Percentiles rank a stretch among this genome's conserved stretches.
Evolutionary conservation across 371 early-diverging fungal species (phyloP).

Genomic region (Entomophthora muscae): DNA sequence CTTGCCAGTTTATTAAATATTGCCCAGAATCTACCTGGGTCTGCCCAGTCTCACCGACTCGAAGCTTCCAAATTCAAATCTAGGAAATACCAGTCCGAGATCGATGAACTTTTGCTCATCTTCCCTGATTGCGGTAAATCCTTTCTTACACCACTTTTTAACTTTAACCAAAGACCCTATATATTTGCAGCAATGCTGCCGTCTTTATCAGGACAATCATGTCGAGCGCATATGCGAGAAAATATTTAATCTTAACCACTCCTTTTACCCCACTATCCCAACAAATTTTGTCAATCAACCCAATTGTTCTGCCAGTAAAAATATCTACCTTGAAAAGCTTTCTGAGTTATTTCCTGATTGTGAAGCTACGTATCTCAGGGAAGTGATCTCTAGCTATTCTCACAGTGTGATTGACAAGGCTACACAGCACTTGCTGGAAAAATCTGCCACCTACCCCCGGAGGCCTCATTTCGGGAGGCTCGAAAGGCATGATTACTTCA

Average conservation of each 20-base stretch:
- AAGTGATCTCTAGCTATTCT: slow-evolving; percentile 12
- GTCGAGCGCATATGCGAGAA: slow-evolving; percentile 26
- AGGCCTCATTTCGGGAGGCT: slow-evolving; percentile 19
- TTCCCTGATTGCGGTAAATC: slow-evolving; percentile 2
- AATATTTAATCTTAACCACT: slow-evolving; percentile 15
- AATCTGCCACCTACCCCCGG: slow-evolving; percentile 14
- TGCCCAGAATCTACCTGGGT: no score
- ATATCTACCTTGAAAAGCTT: slow-evolving; percentile 18
- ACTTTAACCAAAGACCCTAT: slow-evolving; percentile 15
- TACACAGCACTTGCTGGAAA: slow-evolving; percentile 14
- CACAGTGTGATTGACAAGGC: slow-evolving; percentile 22
- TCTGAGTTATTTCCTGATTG: slow-evolving; percentile 31
- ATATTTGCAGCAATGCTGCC: slow-evolving; percentile 24
- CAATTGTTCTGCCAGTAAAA: slow-evolving; percentile 12
- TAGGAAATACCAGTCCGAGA: background rate
- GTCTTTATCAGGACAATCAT: slow-evolving; percentile 18
- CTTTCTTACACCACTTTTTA: no score
- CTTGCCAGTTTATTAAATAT: no score
- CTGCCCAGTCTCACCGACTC: no score
- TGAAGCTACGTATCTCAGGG: slow-evolving; percentile 20
- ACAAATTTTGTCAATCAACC: background rate
- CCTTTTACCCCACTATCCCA: slow-evolving; percentile 20
- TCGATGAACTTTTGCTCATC: background rate
- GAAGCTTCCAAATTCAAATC: no score
- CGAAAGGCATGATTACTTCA: slow-evolving; percentile 17